Evolutionary conservation across 495 filamentous ascomycete species (phyloP).

Genomic region (Hyaloscypha bicolor): DNA sequence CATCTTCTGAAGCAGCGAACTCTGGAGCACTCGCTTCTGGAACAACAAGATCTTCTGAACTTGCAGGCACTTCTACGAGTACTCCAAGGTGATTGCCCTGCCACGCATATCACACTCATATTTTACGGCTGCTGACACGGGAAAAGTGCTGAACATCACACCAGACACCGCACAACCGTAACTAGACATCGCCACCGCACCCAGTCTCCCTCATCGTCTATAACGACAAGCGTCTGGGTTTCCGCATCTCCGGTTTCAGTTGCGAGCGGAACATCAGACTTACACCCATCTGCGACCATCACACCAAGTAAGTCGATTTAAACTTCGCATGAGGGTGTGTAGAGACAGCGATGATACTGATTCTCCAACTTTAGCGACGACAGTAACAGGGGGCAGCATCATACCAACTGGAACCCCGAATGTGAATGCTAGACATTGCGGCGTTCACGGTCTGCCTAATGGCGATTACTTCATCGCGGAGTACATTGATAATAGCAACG

Average conservation of each 20-base stretch:
- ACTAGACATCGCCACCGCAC: background rate
- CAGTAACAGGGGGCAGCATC: slow-evolving; percentile 21
- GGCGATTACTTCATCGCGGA: slow-evolving; percentile 28
- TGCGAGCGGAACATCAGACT: background rate
- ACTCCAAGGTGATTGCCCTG: too few species aligned
- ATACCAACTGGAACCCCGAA: slow-evolving; percentile 22
- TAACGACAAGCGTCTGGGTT: background rate
- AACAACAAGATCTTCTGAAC: too few species aligned
- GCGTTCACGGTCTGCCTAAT: slow-evolving; percentile 28
- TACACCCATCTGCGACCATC: slow-evolving; percentile 9
- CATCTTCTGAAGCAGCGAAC: background rate
- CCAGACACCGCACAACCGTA: too few species aligned
- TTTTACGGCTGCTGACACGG: background rate
- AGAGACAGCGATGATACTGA: too few species aligned
- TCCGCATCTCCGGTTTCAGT: slow-evolving; percentile 13
- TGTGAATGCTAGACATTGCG: slow-evolving; percentile 25
- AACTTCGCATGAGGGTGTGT: too few species aligned
- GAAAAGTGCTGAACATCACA: background rate
- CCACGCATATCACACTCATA: background rate
- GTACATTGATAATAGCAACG: slow-evolving; percentile 22
- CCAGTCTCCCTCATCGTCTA: background rate
- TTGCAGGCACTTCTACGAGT: too few species aligned
- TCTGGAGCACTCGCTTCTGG: too few species aligned
- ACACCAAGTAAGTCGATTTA: background rate
- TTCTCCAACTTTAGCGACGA: background rate